Evolutionary conservation across 2,329 filamentous ascomycete genomes (phyloP).

Genomic region (Podosphaera xanthii): DNA sequence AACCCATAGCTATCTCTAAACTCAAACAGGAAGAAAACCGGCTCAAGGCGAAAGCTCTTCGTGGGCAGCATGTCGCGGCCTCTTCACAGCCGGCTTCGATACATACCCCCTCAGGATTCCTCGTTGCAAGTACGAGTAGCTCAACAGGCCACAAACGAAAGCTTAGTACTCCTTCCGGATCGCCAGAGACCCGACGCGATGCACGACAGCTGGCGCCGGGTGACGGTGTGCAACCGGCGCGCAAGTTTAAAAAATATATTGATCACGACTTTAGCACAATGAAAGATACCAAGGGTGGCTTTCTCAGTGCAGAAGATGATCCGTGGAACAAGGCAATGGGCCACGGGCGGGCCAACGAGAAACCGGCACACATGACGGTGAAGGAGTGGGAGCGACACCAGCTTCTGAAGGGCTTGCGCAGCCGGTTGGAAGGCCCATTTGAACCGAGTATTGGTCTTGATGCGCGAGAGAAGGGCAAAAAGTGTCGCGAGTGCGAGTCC

Average conservation of each 20-base stretch:
- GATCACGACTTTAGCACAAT: constrained; percentile 97
- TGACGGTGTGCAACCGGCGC: constrained; percentile 34
- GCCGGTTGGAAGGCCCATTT: constrained; percentile 58
- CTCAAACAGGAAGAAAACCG: constrained; percentile 54
- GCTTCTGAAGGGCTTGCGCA: constrained; percentile 45
- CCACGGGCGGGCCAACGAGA: constrained; percentile 27
- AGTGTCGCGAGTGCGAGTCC: constrained; percentile 61
- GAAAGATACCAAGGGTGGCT: constrained; percentile 93
- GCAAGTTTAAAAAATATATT: constrained; percentile 82
- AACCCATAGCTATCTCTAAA: constrained; percentile 1
- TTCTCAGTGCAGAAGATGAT: constrained; percentile 76
- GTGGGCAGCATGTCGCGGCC: constrained; percentile 45
- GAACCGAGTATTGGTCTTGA: constrained; percentile 64
- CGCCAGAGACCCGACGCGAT: constrained; percentile 43
- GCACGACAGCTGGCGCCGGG: constrained; percentile 23
- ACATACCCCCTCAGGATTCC: constrained; percentile 43
- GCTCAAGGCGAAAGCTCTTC: constrained; percentile 69
- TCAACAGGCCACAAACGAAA: constrained; percentile 46
- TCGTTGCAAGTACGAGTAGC: constrained; percentile 38
- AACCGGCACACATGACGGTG: constrained; percentile 70
- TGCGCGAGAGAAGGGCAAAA: constrained; percentile 40
- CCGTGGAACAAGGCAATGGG: constrained; percentile 64
- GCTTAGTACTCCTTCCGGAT: constrained; percentile 30
- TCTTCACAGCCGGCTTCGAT: constrained; percentile 13
- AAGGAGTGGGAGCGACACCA: constrained; percentile 81